phyloP scores from a whole-genome alignment of 164 flowering plant species.

The Berberis thunbergii region DNA sequence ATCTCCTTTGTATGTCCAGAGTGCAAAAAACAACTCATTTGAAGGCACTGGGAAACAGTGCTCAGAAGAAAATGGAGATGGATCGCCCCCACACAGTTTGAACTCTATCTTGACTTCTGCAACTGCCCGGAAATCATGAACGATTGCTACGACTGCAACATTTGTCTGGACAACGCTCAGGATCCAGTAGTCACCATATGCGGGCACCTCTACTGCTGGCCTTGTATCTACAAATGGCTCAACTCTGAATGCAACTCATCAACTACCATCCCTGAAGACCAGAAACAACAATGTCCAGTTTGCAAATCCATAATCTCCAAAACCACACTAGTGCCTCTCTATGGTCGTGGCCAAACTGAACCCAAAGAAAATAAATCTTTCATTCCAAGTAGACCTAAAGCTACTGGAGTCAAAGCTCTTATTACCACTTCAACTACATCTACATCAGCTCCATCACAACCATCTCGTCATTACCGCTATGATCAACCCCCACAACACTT shows the following conservation, averaged over 20 bases:
- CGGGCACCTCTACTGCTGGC: constrained; percentile 89
- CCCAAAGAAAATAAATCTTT: constrained; percentile 12
- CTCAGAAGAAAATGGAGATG: constrained; percentile 13
- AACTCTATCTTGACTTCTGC: constrained; percentile 19
- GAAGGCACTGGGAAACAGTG: constrained; percentile 18
- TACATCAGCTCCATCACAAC: constrained; percentile 3
- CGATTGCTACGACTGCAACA: constrained; percentile 71
- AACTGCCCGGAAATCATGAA: constrained; percentile 14
- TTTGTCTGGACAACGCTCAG: constrained; percentile 60
- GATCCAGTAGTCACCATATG: constrained; percentile 87
- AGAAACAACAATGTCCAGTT: constrained; percentile 50
- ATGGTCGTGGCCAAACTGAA: constrained; percentile 42
- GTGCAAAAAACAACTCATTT: too few relatives aligned
- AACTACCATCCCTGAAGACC: constrained; percentile 15
- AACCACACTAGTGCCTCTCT: constrained; percentile 62
- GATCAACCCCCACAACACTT: constrained; percentile 18
- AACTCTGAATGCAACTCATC: constrained; percentile 29
- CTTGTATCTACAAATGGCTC: constrained; percentile 84
- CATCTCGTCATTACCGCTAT: constrained; percentile 17
- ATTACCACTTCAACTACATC: constrained; percentile 6
- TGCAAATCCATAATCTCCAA: constrained; percentile 52
- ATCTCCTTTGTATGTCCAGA: too few relatives aligned
- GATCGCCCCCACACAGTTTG: constrained; percentile 7
- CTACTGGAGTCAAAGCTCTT: constrained; percentile 16
- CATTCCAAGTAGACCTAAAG: constrained; percentile 49